Evolutionary conservation across 495 filamentous ascomycete species (phyloP).

Genomic region (Penicillium steckii): DNA sequence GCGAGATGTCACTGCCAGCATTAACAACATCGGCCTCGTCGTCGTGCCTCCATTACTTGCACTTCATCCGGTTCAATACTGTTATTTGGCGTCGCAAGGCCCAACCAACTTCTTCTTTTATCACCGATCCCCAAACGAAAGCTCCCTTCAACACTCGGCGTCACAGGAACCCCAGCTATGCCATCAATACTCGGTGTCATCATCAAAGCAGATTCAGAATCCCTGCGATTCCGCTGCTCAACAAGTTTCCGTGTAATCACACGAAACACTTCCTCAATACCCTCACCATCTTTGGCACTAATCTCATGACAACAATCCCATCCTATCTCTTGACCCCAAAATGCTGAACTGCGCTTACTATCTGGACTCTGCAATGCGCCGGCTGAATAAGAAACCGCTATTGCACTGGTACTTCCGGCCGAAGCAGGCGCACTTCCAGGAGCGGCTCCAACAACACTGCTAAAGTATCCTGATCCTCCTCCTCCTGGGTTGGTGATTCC

Average conservation of each 20-base stretch:
- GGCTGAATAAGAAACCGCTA: slow-evolving; percentile 3
- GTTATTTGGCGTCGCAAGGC: slow-evolving; percentile 46
- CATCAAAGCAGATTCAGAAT: slow-evolving; percentile 53
- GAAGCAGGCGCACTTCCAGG: neutral
- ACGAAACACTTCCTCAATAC: slow-evolving; percentile 94
- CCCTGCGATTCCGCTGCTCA: slow-evolving; percentile 72
- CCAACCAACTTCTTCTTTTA: slow-evolving; percentile 54
- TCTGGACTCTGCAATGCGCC: slow-evolving; percentile 60
- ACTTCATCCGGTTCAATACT: slow-evolving; percentile 35
- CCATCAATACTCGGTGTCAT: slow-evolving; percentile 38
- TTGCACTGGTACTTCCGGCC: neutral
- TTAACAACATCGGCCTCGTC: slow-evolving; percentile 44
- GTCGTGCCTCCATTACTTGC: slow-evolving; percentile 20
- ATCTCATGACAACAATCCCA: slow-evolving; percentile 99
- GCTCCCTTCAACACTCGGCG: slow-evolving; percentile 32
- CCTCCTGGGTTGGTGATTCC: slow-evolving; percentile 14
- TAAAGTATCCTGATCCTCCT: slow-evolving; percentile 11
- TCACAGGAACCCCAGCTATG: slow-evolving; percentile 11
- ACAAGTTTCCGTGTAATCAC: slow-evolving; percentile 94
- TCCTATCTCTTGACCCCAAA: slow-evolving; percentile 88
- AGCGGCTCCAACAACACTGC: slow-evolving; percentile 13
- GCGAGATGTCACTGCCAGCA: too few species aligned
- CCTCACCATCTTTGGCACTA: slow-evolving; percentile 89
- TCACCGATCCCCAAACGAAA: slow-evolving; percentile 46
- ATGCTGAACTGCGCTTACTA: slow-evolving; percentile 77